Evolutionary conservation across 345 rosid species (phyloP), one percentile per base, ranked within the genome.

Genomic region (Acer saccharum): DNA sequence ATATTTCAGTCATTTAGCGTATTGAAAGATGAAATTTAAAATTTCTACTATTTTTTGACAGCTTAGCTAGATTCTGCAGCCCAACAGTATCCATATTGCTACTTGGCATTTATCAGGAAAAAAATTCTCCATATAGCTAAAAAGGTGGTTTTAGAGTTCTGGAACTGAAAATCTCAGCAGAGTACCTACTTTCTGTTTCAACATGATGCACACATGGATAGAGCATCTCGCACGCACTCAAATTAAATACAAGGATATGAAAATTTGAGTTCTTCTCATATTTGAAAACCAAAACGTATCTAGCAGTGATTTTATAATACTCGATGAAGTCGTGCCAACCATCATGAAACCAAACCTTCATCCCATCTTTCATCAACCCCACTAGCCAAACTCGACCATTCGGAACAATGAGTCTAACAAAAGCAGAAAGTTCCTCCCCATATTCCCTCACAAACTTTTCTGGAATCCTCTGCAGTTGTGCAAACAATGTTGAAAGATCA

Each of bases 381-480:
- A 85, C 79, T 17, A 64, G 78, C 88, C 90, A 85, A 57, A 41
- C 72, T 50, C 64, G 74, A 61, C 90, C 87, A 65, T 82, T 72
- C 12, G 88, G 84, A 48, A 62, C 75, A 12, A 61, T 72, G 20
- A 87, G 41, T 9, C 73, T 80, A 12, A 80, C 86, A 74, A 73
- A 79, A 70, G 66, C 74, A 55, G 87, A 76, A 35, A 85, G 86
- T 69, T 87, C 85, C 20, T 76, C 73, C 44, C 77, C 74, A 71
- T 72, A 79, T 50, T 73, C 78, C 74, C 75, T 78, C 62, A 79
- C 81, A 64, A 87, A 83, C 46, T 78, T 85, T 4, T 69, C 62
- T n/a, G 89, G 91, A 43, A 88, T 81, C 69, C 67, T 77, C 88
- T 87, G 84, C 81, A 77, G 3, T 32, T 0, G 23, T 3, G n/a